Percentiles rank a stretch among this genome's conserved stretches.
These are phyloP conservation scores for Moricandia arvensis DNA, from an alignment of 345 rosid species.

Conservation along the genomic window DNA sequence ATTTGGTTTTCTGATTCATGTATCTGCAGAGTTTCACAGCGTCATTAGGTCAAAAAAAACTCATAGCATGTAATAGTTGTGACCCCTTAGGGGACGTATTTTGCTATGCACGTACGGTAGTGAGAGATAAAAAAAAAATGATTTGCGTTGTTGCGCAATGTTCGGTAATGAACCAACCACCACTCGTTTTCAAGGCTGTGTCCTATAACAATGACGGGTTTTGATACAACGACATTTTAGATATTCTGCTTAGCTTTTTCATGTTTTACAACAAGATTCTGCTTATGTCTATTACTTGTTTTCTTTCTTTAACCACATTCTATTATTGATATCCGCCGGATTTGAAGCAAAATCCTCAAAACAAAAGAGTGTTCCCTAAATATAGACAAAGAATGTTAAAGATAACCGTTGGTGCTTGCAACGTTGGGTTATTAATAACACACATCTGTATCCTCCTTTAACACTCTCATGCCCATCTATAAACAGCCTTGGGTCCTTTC, in stretches of 20 bases:
- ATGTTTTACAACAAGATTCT: conserved; percentile 8
- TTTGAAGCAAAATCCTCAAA: conserved; percentile 25
- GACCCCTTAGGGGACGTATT: not conserved
- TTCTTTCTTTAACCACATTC: conserved; percentile 9
- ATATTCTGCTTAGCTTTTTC: conserved; percentile 13
- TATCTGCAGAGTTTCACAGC: not conserved
- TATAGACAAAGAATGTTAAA: conserved; percentile 29
- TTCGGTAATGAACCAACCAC: conserved; percentile 16
- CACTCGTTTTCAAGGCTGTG: conserved; percentile 18
- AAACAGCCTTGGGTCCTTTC: conserved; percentile 73
- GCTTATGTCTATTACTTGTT: conserved; percentile 11
- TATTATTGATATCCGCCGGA: conserved; percentile 30
- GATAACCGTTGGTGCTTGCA: conserved; percentile 19
- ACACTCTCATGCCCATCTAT: conserved; percentile 38
- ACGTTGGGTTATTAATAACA: conserved; percentile 31
- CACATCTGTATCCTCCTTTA: conserved; percentile 21
- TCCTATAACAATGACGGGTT: conserved; percentile 32
- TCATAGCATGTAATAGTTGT: not conserved
- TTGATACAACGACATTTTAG: not conserved
- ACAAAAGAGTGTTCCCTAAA: conserved; percentile 19
- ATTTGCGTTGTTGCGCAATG: conserved; percentile 21
- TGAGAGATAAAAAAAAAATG: conserved; percentile 1
- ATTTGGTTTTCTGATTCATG: not conserved
- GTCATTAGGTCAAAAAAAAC: too few species aligned
- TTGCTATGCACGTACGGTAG: conserved; percentile 14